Conservation (phyloP, 441 rosid genomes). For the Cnidoscolus chayamansa region DNA sequence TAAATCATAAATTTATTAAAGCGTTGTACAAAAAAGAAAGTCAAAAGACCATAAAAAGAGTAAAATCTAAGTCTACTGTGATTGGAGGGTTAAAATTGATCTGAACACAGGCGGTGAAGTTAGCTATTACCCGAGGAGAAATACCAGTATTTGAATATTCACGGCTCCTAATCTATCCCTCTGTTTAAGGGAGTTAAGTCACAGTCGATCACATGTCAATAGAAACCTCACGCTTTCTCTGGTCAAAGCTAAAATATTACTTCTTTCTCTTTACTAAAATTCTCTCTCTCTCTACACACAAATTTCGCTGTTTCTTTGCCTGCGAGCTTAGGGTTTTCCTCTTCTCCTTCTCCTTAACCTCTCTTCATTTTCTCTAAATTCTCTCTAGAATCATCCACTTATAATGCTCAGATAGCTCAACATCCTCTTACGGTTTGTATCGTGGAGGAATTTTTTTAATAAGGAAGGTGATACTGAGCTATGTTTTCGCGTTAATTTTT, state of each 20-base stretch:
- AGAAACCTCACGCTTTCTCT: background rate
- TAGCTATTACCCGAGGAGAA: background rate
- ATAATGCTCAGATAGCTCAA: background rate
- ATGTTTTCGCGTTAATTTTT: background rate
- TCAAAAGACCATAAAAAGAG: too few species aligned
- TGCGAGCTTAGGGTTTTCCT: background rate
- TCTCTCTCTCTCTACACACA: background rate
- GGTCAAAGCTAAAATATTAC: conserved; percentile 6
- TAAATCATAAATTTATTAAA: too few species aligned
- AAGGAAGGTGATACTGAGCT: background rate
- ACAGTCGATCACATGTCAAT: conserved; percentile 7
- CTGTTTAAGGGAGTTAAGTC: background rate
- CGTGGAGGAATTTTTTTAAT: background rate
- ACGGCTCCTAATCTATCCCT: background rate
- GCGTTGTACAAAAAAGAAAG: too few species aligned
- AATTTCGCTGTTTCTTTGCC: background rate
- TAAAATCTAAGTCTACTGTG: too few species aligned
- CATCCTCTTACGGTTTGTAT: background rate
- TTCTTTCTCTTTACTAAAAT: background rate
- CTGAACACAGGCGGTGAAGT: background rate
- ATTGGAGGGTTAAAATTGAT: background rate
- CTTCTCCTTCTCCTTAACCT: background rate
- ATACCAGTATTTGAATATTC: background rate
- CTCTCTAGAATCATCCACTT: background rate
- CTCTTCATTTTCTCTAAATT: background rate